Evolutionary conservation across 225 moss, liverwort and hornwort genomes (phyloP).

Genomic region (Asterella californica): DNA sequence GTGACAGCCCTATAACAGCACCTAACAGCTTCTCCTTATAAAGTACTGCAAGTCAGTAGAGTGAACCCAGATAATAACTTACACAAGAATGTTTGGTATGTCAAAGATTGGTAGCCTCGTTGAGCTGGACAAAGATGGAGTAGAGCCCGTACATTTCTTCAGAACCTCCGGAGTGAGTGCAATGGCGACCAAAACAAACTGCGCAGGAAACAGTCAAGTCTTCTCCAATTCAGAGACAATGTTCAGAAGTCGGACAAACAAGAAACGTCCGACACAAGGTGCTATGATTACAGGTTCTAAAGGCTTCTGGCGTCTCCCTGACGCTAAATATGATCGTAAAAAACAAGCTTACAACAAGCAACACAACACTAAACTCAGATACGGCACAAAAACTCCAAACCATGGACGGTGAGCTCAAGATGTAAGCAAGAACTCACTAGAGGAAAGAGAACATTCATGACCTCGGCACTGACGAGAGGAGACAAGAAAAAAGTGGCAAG

Average conservation of each 20-base stretch:
- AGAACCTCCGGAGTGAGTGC: conserved; percentile 76
- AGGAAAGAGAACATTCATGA: conserved; percentile 95
- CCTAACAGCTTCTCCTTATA: too few relatives aligned
- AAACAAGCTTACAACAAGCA: too few relatives aligned
- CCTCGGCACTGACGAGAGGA: conserved; percentile 88
- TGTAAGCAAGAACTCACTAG: conserved; percentile 49
- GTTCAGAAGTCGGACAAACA: not conserved
- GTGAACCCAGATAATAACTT: conserved; percentile 27
- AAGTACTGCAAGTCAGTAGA: not conserved
- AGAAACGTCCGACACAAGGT: not conserved
- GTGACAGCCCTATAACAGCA: not conserved
- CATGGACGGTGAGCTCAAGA: not conserved
- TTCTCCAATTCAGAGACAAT: not conserved
- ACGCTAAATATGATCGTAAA: not conserved
- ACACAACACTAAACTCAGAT: not conserved
- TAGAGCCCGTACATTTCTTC: conserved; percentile 40
- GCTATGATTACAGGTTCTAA: not conserved
- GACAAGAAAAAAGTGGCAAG: conserved; percentile 92
- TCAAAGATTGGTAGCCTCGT: conserved; percentile 76
- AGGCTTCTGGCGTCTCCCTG: not conserved
- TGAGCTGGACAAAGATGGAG: conserved; percentile 32
- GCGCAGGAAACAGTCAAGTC: conserved; percentile 29
- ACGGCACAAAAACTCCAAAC: not conserved
- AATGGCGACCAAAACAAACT: conserved; percentile 96
- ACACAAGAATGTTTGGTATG: conserved; percentile 79